Base-by-base conservation (phyloP, 75 land plant species). In the Isoetes taiwanensis region DNA sequence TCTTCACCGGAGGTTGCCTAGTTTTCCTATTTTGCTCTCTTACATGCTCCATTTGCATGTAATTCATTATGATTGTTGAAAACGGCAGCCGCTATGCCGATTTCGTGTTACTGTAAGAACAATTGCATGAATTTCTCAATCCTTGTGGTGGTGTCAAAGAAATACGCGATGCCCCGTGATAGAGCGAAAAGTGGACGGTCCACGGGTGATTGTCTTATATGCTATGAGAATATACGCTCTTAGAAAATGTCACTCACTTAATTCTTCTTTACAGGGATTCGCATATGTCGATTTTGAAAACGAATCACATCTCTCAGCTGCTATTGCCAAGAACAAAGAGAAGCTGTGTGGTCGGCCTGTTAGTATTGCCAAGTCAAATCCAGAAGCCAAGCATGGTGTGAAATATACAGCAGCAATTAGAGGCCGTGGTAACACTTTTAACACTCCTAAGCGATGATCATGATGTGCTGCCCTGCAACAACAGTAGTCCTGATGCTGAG, bases 221-320 rank as follows among this genome's bases (percentile, higher is more conserved):
- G 57, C 28, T 64, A 20, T 70, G 32, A 30, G 30, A 28, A 10
- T 2, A n/a, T n/a, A n/a, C n/a, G n/a, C n/a, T n/a, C n/a, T n/a
- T n/a, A 57, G 2, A 33, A 23, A 10, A 26, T 20, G 26, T 56
- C 34, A 29, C 19, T 69, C 24, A 60, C 19, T 30, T n/a, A n/a
- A 19, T 60, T 29, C 50, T 34, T 12, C 27, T 39, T 10, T 2
- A 28, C 70, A 93, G 98, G 89, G 98, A 19, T 61, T 93, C 25
- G 98, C 98, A 35, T 93, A 93, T 54, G 74, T 93, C 17, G 98
- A 93, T 37, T 93, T 93, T 64, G 64, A 70, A 14, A 84, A 84
- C 64, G 84, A 93, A 37, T 81, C 75, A 29, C 79, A 82, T 28
- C 79, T 93, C 40, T 58, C 54, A 11, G 78, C 83, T 28, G 98